Evolutionary conservation across 2,329 filamentous ascomycete genomes (phyloP).

Genomic region (Fusarium austroafricanum): DNA sequence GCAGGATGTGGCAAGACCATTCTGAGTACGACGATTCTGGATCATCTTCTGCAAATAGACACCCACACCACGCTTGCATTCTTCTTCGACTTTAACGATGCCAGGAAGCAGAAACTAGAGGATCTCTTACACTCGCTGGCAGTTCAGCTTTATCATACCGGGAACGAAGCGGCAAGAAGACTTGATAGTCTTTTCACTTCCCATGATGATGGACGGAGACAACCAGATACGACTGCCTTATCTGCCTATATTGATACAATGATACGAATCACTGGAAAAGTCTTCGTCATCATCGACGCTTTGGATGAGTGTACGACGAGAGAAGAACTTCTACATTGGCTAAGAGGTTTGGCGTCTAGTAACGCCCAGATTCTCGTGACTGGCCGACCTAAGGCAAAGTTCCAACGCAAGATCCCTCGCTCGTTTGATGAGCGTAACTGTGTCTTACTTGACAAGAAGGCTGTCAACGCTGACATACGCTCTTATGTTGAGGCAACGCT

Average conservation of each 20-base stretch:
- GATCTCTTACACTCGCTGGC: no score
- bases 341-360: conserved; percentile 11
- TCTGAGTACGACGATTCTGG: no score
- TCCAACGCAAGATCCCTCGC: conserved; percentile 11
- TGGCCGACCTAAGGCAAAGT: conserved; percentile 36
- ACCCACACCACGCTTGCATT: no score
- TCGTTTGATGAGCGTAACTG: conserved; percentile 30
- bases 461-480: conserved; percentile 32
- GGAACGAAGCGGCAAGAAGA: no score
- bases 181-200: no score
- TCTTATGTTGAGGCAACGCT: conserved; percentile 24
- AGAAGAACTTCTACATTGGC: conserved; percentile 33
- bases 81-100: no score
- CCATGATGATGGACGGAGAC: background rate
- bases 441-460: conserved; percentile 26
- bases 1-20: no score
- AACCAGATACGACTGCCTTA: background rate
- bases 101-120: background rate
- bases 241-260: conserved; percentile 27
- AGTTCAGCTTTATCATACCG: no score
- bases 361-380: conserved; percentile 29
- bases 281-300: conserved; percentile 38
- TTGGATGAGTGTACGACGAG: conserved; percentile 41
- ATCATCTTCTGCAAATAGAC: no score
- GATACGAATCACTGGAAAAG: conserved; percentile 21